phyloP scores from a whole-genome alignment of 1,139 yeast genomes.

The Debaryomyces sp. region DNA sequence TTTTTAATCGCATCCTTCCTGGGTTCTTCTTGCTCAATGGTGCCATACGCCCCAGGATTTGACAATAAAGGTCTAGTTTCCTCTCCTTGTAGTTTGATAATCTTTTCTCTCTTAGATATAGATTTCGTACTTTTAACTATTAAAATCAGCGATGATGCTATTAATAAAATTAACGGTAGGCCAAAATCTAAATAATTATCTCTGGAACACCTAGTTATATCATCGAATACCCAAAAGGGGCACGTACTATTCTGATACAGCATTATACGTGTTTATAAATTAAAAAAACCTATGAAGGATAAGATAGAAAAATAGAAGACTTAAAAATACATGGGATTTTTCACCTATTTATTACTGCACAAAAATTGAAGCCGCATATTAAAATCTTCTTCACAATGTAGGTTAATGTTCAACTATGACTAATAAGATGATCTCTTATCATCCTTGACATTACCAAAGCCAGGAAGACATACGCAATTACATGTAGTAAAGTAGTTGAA shows the following conservation, averaged over 20 bases:
- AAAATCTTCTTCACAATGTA: background rate
- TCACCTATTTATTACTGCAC: constrained; percentile 3
- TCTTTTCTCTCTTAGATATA: constrained; percentile 9
- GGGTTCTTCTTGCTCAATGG: constrained; percentile 18
- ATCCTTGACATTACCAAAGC: background rate
- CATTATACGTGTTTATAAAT: background rate
- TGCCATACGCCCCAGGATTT: constrained; percentile 34
- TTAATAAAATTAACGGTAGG: constrained; percentile 34
- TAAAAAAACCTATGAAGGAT: background rate
- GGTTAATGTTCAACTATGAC: background rate
- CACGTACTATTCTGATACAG: constrained; percentile 15
- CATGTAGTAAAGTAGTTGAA: background rate
- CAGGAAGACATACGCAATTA: background rate
- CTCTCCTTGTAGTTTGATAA: constrained; percentile 12
- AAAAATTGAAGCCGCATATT: constrained; percentile 6
- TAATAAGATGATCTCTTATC: background rate
- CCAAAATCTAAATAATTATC: constrained; percentile 17
- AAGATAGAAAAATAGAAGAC: background rate
- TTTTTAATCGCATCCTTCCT: constrained; percentile 32
- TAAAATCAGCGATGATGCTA: constrained; percentile 32
- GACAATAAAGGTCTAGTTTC: constrained; percentile 40
- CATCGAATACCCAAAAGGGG: constrained; percentile 46
- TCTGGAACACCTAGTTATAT: constrained; percentile 50
- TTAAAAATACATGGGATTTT: background rate
- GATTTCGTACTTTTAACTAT: constrained; percentile 25